These are phyloP conservation scores for Azolla pinnata DNA, from an alignment of 75 land plant species.

Conservation along the genomic window DNA sequence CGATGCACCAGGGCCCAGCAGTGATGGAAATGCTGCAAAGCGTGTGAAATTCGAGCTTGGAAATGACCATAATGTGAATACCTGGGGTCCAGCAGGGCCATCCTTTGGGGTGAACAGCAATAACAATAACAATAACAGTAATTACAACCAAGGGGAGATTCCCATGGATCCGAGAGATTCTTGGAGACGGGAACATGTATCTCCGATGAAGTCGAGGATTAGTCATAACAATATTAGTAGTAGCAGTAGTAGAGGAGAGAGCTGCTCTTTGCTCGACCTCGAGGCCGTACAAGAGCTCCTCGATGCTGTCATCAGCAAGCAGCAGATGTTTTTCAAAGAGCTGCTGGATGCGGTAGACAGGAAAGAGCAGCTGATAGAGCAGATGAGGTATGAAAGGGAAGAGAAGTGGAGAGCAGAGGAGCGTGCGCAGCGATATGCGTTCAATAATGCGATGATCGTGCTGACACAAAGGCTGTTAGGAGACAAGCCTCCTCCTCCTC, in stretches of 20 bases:
- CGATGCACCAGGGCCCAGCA: no score
- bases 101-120: no score
- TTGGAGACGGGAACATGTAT: no score
- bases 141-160: no score
- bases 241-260: no score
- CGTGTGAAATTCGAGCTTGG: neutral
- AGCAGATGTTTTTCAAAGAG: constrained; percentile 21
- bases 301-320: constrained; percentile 26
- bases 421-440: constrained; percentile 19
- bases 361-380: constrained; percentile 25
- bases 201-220: no score
- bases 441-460: constrained; percentile 30
- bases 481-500: constrained; percentile 9
- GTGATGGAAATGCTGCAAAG: neutral
- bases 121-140: no score
- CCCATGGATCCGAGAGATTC: no score
- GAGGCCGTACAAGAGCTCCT: constrained; percentile 32
- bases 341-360: constrained; percentile 17
- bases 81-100: constrained; percentile 7
- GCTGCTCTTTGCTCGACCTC: constrained; percentile 26
- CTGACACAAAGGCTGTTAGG: constrained; percentile 30
- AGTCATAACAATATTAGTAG: no score
- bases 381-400: constrained; percentile 20
- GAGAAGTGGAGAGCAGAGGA: constrained; percentile 31
- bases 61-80: neutral